phyloP scores from a whole-genome alignment of 192 early-diverging fungal genomes.

The Podila epigama region DNA sequence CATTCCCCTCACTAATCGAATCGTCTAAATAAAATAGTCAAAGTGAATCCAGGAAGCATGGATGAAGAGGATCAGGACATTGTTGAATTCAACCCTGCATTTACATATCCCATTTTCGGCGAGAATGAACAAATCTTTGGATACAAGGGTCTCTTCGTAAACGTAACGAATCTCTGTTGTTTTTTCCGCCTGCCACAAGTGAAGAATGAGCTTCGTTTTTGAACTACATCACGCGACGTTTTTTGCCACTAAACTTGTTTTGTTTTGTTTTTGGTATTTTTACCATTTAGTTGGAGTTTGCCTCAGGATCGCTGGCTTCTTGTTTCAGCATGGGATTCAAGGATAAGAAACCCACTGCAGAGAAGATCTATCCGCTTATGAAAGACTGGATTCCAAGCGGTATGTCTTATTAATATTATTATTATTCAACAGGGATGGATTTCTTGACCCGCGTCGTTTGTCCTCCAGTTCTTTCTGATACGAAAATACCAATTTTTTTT shows the following conservation, averaged over 20 bases:
- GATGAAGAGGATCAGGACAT: conserved; percentile 52
- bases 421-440: too few relatives aligned
- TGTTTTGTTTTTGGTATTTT: neutral
- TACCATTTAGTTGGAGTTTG: conserved; percentile 69
- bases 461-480: too few relatives aligned
- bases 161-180: too few relatives aligned
- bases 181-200: too few relatives aligned
- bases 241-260: neutral
- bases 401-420: too few relatives aligned
- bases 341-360: conserved; percentile 69
- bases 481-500: too few relatives aligned
- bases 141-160: conserved; percentile 83
- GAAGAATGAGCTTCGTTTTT: too few relatives aligned
- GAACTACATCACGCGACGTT: too few relatives aligned
- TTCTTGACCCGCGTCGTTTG: too few relatives aligned
- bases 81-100: conserved; percentile 78
- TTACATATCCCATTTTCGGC: conserved; percentile 91
- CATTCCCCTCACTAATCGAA: neutral
- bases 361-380: conserved; percentile 69
- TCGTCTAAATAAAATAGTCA: conserved; percentile 10
- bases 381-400: conserved; percentile 65
- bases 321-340: conserved; percentile 72
- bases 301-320: conserved; percentile 78
- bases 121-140: conserved; percentile 89
- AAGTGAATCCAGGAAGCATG: conserved; percentile 12